phyloP scores from a whole-genome alignment of 306 rosid genomes.

The Pueraria montana region DNA sequence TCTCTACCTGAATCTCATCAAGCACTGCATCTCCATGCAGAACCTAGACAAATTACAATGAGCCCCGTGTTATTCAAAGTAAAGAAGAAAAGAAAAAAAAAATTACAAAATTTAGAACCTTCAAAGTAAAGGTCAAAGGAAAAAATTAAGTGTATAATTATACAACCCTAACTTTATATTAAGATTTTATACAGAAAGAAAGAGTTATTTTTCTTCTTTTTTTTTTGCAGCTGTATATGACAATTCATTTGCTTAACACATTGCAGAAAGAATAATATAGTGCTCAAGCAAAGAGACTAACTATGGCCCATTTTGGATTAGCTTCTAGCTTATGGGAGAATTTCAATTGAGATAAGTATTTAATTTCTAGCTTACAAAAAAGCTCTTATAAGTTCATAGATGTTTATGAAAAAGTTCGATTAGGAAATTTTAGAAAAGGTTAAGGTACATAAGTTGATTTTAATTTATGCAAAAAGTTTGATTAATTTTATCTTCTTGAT shows the following conservation, averaged over 20 bases:
- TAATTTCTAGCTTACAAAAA: background rate
- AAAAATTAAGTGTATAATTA: background rate
- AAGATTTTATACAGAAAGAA: constrained; percentile 27
- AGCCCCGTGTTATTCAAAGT: constrained; percentile 21
- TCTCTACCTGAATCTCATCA: constrained; percentile 75
- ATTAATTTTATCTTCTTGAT: background rate
- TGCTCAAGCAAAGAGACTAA: background rate
- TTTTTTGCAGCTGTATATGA: background rate
- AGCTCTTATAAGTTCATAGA: background rate
- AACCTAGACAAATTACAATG: constrained; percentile 60
- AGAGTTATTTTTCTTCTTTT: constrained; percentile 1
- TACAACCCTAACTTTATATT: background rate
- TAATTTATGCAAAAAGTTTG: background rate
- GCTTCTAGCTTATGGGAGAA: background rate
- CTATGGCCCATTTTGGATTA: background rate
- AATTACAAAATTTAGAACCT: constrained; percentile 27
- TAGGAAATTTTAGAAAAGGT: background rate
- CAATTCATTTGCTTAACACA: constrained; percentile 3
- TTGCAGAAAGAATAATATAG: constrained; percentile 17
- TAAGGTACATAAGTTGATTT: background rate
- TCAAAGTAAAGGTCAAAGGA: background rate
- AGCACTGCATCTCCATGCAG: constrained; percentile 96
- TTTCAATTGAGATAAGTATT: background rate
- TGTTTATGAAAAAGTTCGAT: background rate
- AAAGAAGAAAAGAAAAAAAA: background rate